Evolutionary conservation across 805 yeast species (phyloP), one percentile per base, ranked within the genome.

Genomic region (Candida awuae): DNA sequence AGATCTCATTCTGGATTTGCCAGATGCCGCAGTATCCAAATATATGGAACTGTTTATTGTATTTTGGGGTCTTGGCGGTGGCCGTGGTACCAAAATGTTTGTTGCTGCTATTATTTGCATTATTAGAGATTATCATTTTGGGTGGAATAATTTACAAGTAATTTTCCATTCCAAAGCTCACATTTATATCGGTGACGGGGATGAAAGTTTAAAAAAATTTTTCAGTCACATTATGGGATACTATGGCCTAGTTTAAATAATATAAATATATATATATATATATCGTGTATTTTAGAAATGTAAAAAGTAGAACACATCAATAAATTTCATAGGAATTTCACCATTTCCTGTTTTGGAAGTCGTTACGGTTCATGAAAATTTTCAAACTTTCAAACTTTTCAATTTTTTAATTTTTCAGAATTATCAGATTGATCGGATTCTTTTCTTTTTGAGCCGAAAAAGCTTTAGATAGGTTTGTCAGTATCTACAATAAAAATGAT

Each of bases 121-220:
- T 4, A 48, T 72, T 21, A 54, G 67, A 31, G 68, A 73, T 44
- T 67, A 70, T 50, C 78, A 73, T 53, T 71, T 67, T 53, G 79
- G 79, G 2, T 73, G 62, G 62, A 55, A 53, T 35, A 55, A 46
- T 38, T 37, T 60, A n/a, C 62, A 59, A 33, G 39, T 53, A 23
- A 48, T 56, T 30, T 31, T 35, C 17, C 39, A 46, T 39, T 29
- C 51, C 25, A 34, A 46, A 39, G 18, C 36, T 35, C 35, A 47
- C 45, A 32, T 46, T 35, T 34, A 42, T 48, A 20, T 45, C 20
- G 44, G 46, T 8, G 33, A 35, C 14, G 27, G 27, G 12, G 35
- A 33, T 13, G 51, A 50, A 21, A 56, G 55, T 26, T 54, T 45
- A 12, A 58, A 53, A 7, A 38, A 46, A 22, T 59, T 61, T 33